phyloP scores from a whole-genome alignment of 2,329 filamentous ascomycete genomes.

The Apiospora malaysiana region DNA sequence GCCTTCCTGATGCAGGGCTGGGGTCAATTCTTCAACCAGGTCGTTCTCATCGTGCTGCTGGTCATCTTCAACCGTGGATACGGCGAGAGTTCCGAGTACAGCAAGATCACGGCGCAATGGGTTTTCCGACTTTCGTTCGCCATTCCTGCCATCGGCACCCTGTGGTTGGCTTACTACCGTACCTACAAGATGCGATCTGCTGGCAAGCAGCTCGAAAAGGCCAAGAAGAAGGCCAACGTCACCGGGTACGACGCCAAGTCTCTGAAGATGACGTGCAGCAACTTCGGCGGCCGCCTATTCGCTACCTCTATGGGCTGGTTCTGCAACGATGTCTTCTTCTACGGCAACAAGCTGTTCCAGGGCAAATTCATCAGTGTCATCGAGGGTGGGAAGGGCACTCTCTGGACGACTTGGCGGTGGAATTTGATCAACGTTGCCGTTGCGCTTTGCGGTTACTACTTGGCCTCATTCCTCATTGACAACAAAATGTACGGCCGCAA shows the following conservation, averaged over 20 bases:
- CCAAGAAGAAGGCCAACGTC: slow-evolving; percentile 85
- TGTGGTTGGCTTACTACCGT: slow-evolving; percentile 97
- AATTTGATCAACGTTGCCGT: slow-evolving; percentile 91
- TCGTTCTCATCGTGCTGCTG: slow-evolving; percentile 82
- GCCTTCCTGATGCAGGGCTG: slow-evolving; percentile 99
- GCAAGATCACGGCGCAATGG: slow-evolving; percentile 78
- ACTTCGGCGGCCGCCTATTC: slow-evolving; percentile 86
- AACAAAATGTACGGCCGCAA: slow-evolving; percentile 97
- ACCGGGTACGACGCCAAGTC: slow-evolving; percentile 93
- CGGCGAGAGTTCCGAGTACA: slow-evolving; percentile 76
- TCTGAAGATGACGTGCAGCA: slow-evolving; percentile 75
- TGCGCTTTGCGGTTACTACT: slow-evolving; percentile 86
- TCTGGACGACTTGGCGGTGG: slow-evolving; percentile 91
- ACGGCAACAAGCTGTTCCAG: slow-evolving; percentile 98
- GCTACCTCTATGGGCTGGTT: slow-evolving; percentile 93
- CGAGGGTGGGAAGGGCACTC: slow-evolving; percentile 68
- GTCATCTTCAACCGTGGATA: slow-evolving; percentile 85
- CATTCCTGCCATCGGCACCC: slow-evolving; percentile 85
- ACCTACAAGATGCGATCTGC: slow-evolving; percentile 92
- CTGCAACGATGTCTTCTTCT: slow-evolving; percentile 98
- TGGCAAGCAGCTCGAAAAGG: slow-evolving; percentile 78
- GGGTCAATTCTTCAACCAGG: slow-evolving; percentile 96
- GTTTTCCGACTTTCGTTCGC: slow-evolving; percentile 93
- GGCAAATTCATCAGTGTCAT: slow-evolving; percentile 86
- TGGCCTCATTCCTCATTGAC: slow-evolving; percentile 87